Base-by-base conservation (phyloP, 768 basidiomycete species). In the Daedaleopsis sinensis region DNA sequence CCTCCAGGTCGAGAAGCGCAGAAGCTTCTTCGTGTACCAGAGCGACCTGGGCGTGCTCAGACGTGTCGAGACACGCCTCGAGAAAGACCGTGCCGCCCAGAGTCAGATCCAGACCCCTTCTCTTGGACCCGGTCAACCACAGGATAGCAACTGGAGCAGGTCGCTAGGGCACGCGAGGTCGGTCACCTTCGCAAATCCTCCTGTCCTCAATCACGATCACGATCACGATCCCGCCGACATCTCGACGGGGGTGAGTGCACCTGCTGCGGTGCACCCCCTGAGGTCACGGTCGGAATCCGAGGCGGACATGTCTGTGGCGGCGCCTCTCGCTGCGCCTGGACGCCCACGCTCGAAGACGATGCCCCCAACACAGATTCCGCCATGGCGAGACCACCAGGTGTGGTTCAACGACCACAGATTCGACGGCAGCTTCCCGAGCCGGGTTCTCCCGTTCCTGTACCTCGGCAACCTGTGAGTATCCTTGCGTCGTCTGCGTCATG, bases 401-500 rank as follows among this genome's bases (percentile, higher is more conserved):
- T 98, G 96, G 96, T 97, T 98, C 76, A 90, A 94, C 68, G 93
- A 95, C 72, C 84, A 86, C 37, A 77, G 92, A 62, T 98, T 98
- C 72, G 96, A 98, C 72, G 96, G 96, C 48, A 94, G 91, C 69
- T 96, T 98, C 78, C 96, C 96, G 16, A 94, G 91, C 69, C 82
- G 95, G 23, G 94, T 98, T 63, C 74, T 97, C 62, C 93, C 93
- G 58, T 95, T 93, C 76, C 80, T 98, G 71, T 96, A 96, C 73
- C 82, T 96, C n/a, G 94, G 95, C 38, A 96, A 97, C 73, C 69
- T 97, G 94, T 94, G 72, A 74, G 93, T 89, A 12, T 21, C 52
- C 58, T 0, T 52, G 68, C 60, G 43, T 63, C 61, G 59, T 59
- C 67, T 42, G 16, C 39, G 54, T 59, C 35, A 23, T 43, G 37